Evolutionary conservation across 2,329 filamentous ascomycete species (phyloP), one percentile per base, ranked within the genome.

Genomic region (Colletotrichum spaethianum): DNA sequence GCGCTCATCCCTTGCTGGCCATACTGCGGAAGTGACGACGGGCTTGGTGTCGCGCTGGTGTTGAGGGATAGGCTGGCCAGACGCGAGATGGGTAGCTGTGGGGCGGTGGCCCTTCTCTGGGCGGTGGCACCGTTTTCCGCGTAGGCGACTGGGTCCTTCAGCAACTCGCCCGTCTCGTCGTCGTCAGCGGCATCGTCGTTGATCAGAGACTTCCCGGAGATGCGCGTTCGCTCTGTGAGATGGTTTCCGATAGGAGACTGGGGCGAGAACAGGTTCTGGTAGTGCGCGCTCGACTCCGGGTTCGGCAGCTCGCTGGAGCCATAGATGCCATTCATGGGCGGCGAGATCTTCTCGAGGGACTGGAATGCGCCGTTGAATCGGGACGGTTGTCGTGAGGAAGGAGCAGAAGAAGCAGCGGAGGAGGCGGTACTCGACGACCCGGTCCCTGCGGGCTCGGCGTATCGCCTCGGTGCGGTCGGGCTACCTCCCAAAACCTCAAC

Each of bases 241-340:
- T 92, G 89, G 77, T 91, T 93, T 52, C 90, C 91, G 66, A 94
- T 91, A 1, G 93, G 93, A 7, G 93, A 94, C 75, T 93, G 92
- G 0, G 92, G 90, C 16, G 92, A 93, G 81, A 94, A 95, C 33
- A 94, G 82, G 73, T 85, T 90, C 75, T 91, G 89, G 75, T 90
- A 90, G 70, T 86, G 84, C 20, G 83, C 80, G 78, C 80, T 87
- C 4, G 84, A 82, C 40, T 91, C 90, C 3, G 88, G 85, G 63
- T 88, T 87, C n/a, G 88, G 84, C 60, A 93, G 86, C 72, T 93
- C 91, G 72, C 85, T 87, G 67, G 86, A 75, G 75, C 85, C 84
- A 76, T 87, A 87, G 63, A 85, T 82, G 52, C 84, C 84, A 72
- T 87, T 90, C 70, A 88, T 86, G 4, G 91, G 88, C 46, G 91